phyloP scores from a whole-genome alignment of 2,329 filamentous ascomycete genomes.

The Alternaria triticina region DNA sequence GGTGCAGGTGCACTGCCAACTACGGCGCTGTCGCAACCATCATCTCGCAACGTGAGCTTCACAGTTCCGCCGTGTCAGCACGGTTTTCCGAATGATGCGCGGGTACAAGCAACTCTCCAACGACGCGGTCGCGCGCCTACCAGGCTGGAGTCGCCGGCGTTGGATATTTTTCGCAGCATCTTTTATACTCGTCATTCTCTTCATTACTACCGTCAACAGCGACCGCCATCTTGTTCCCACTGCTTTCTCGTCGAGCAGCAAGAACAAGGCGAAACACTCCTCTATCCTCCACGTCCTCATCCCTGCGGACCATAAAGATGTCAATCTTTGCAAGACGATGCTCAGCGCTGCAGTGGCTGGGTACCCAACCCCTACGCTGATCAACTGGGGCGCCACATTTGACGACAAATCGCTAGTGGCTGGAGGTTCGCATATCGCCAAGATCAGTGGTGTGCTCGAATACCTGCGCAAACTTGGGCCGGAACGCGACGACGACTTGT shows the following conservation, averaged over 20 bases:
- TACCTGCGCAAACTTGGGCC: not conserved
- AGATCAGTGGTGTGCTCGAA: constrained; percentile 1
- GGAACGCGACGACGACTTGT: not conserved
- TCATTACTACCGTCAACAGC: not conserved
- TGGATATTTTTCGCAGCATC: not conserved
- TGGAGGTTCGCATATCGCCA: not conserved
- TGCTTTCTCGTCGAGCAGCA: not conserved
- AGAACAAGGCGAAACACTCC: not conserved
- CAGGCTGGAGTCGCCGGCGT: not conserved
- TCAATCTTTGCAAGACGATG: constrained; percentile 3
- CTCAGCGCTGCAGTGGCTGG: not conserved
- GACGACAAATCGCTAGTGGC: not conserved
- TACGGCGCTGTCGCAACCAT: not conserved
- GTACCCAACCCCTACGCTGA: constrained; percentile 1
- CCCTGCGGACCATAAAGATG: not conserved
- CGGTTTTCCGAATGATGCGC: not conserved
- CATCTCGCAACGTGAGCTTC: not conserved
- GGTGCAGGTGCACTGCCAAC: not conserved
- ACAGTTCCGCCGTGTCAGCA: not conserved
- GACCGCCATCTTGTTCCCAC: not conserved
- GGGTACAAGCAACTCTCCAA: not conserved
- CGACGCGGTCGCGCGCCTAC: not conserved
- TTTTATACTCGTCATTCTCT: not conserved
- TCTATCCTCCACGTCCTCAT: not conserved
- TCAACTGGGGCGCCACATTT: not conserved